Conservation (phyloP, 2,329 filamentous ascomycete genomes). For the Beauveria varroae region DNA sequence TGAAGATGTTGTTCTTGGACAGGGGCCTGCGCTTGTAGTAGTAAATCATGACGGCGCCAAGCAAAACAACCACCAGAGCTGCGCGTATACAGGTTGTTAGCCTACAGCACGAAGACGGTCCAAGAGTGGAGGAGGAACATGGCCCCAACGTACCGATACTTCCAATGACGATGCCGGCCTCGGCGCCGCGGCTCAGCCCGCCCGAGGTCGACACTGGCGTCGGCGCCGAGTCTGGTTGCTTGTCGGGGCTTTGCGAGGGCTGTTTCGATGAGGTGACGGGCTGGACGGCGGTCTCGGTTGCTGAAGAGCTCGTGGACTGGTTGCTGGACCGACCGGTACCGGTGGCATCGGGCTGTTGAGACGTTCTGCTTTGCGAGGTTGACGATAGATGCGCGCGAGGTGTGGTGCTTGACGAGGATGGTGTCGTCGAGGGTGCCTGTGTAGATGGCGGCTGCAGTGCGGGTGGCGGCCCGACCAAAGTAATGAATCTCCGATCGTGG, state of each 20-base stretch:
- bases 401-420: not conserved
- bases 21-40: slow-evolving; percentile 4
- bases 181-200: not conserved
- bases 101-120: no score
- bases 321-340: not conserved
- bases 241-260: not conserved
- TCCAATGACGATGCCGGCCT: slow-evolving; percentile 7
- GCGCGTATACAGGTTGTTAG: not conserved
- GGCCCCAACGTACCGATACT: not conserved
- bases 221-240: not conserved
- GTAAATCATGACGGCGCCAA: slow-evolving; percentile 1
- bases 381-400: not conserved
- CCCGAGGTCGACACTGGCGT: not conserved
- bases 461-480: not conserved
- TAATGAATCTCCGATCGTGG: not conserved
- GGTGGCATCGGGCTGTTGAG: not conserved
- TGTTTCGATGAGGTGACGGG: not conserved
- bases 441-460: not conserved
- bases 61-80: not conserved
- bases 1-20: not conserved
- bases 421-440: not conserved
- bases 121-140: no score
- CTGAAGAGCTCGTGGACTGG: not conserved
- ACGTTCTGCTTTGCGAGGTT: not conserved
- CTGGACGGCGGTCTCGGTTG: not conserved